These are phyloP conservation scores for Globisporangium carolinianum DNA, from an alignment of 352 stramenopile species.

Conservation along the genomic window DNA sequence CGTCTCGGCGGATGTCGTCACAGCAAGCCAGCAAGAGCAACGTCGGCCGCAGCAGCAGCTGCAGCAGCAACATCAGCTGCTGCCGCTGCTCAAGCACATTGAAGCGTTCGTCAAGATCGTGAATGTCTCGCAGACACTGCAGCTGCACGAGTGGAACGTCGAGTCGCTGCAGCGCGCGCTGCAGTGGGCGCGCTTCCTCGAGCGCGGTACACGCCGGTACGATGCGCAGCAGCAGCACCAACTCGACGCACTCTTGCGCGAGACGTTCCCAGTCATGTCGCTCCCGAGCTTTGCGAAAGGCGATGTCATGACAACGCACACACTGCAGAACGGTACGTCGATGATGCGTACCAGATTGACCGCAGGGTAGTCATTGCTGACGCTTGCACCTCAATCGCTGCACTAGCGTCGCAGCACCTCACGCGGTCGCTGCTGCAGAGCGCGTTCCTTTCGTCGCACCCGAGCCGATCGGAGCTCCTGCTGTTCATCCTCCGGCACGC, in stretches of 20 bases:
- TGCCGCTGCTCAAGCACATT: slow-evolving; percentile 14
- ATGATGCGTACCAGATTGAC: too few species aligned
- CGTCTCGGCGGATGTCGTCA: slow-evolving; percentile 7
- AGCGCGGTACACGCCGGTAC: slow-evolving; percentile 17
- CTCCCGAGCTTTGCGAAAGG: slow-evolving; percentile 27
- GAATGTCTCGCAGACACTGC: slow-evolving; percentile 38
- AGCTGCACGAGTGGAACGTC: slow-evolving; percentile 45
- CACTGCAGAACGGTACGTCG: slow-evolving; percentile 10
- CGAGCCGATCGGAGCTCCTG: slow-evolving; percentile 34
- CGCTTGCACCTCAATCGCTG: too few species aligned
- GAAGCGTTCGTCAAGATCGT: slow-evolving; percentile 39
- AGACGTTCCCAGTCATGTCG: slow-evolving; percentile 27
- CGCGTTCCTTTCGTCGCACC: slow-evolving; percentile 36
- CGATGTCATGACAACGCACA: slow-evolving; percentile 3
- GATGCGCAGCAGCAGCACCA: slow-evolving; percentile 7
- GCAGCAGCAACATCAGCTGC: background rate
- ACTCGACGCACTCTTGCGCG: slow-evolving; percentile 17
- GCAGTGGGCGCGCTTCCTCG: slow-evolving; percentile 30
- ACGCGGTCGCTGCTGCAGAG: slow-evolving; percentile 43
- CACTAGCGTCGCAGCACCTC: slow-evolving; percentile 23
- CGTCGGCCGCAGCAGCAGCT: background rate
- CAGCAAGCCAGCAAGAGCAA: background rate
- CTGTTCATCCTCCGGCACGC: slow-evolving; percentile 21
- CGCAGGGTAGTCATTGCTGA: too few species aligned
- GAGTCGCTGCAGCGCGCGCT: slow-evolving; percentile 35